These are phyloP conservation scores for Stagonosporopsis cucurbitacearum DNA, from an alignment of 2,329 filamentous ascomycete species.

Conservation along the genomic window DNA sequence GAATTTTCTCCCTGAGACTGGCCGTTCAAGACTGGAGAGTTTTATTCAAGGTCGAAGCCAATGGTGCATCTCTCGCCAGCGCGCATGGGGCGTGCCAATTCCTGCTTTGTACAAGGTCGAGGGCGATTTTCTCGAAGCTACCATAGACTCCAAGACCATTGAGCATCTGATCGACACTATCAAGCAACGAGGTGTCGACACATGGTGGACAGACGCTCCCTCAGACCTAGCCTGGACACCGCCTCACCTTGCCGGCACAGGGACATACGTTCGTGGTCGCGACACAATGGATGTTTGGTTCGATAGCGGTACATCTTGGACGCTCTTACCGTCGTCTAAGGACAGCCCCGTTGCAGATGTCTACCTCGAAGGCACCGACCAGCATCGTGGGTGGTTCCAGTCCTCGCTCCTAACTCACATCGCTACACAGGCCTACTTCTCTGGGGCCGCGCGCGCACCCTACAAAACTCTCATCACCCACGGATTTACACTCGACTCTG, in stretches of 20 bases:
- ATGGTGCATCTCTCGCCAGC: conserved; percentile 97
- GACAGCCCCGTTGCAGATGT: conserved; percentile 71
- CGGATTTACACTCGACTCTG: conserved; percentile 87
- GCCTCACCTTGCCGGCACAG: conserved; percentile 62
- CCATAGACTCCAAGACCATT: conserved; percentile 81
- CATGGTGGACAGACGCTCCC: conserved; percentile 87
- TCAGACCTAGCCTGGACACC: conserved; percentile 82
- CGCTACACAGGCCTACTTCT: conserved; percentile 60
- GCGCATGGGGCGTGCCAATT: conserved; percentile 96
- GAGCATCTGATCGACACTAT: conserved; percentile 84
- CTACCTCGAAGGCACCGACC: conserved; percentile 92
- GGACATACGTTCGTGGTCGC: conserved; percentile 73
- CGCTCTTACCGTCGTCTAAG: conserved; percentile 45
- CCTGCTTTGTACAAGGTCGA: conserved; percentile 80
- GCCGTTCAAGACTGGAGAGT: conserved; percentile 76
- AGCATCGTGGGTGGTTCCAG: conserved; percentile 98
- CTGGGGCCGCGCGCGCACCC: conserved; percentile 59
- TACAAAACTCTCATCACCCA: conserved; percentile 93
- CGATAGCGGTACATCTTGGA: conserved; percentile 96
- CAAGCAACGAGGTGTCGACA: conserved; percentile 78
- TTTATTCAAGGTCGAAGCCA: conserved; percentile 89
- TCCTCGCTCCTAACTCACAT: conserved; percentile 90
- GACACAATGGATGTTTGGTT: conserved; percentile 99
- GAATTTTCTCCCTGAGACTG: conserved; percentile 77
- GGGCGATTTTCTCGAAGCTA: conserved; percentile 66